Percentiles rank a stretch among this genome's conserved stretches.
Conservation (phyloP, 1,139 yeast genomes). For the Pichia terricola region DNA sequence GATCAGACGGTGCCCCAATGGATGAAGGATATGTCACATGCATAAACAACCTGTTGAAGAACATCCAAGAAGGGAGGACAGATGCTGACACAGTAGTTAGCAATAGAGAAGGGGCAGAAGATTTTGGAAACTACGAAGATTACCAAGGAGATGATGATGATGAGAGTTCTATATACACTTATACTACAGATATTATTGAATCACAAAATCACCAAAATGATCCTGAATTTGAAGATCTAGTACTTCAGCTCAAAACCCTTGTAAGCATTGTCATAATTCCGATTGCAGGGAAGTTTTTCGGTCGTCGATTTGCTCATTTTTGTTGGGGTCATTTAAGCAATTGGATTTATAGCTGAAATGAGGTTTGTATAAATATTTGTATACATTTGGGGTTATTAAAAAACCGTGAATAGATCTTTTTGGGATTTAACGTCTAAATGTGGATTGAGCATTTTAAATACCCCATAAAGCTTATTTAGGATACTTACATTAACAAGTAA, state of each 20-base stretch:
- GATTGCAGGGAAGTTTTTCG: constrained; percentile 59
- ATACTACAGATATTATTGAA: not conserved
- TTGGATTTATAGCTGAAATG: constrained; percentile 9
- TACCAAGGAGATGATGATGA: constrained; percentile 4
- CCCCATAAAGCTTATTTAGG: constrained; percentile 19
- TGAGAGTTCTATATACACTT: constrained; percentile 21
- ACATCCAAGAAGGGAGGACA: not conserved
- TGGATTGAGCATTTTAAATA: constrained; percentile 18
- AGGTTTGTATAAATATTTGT: constrained; percentile 5
- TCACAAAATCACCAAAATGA: constrained; percentile 38
- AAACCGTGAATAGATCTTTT: not conserved
- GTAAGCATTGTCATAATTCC: constrained; percentile 56
- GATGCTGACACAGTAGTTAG: not conserved
- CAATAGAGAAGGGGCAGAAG: not conserved
- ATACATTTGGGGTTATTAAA: not conserved
- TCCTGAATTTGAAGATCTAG: constrained; percentile 73
- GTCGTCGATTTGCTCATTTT: constrained; percentile 49
- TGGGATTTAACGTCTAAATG: not conserved
- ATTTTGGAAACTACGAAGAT: not conserved
- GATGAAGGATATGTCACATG: not conserved
- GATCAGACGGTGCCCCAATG: too few relatives aligned
- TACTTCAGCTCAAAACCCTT: constrained; percentile 50
- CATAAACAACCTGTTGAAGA: too few relatives aligned
- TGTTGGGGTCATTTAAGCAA: constrained; percentile 28
- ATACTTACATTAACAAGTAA: constrained; percentile 22